Evolutionary conservation across 257 asterid species (phyloP).

Genomic region (Parsonsia alboflavescens): DNA sequence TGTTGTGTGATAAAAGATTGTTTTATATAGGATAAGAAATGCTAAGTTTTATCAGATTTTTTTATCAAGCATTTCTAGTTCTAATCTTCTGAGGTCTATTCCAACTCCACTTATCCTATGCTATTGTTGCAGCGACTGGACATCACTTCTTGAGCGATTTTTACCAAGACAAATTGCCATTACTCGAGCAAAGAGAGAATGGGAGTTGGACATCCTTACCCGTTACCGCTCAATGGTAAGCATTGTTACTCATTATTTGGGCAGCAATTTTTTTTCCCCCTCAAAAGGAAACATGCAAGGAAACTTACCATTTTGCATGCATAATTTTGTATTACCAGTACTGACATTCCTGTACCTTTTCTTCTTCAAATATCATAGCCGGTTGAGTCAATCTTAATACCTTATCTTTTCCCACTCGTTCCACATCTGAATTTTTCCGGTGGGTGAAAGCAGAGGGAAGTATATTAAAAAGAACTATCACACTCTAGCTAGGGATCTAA

Average conservation of each 20-base stretch:
- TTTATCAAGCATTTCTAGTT: conserved; percentile 1
- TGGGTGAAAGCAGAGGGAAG: background rate
- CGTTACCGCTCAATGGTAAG: conserved; percentile 88
- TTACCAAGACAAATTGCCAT: conserved; percentile 90
- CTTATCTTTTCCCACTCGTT: background rate
- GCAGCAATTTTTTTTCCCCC: background rate
- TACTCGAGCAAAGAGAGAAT: conserved; percentile 89
- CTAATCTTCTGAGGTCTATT: background rate
- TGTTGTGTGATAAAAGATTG: background rate
- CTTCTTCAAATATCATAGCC: background rate
- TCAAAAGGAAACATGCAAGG: background rate
- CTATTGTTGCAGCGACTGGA: conserved; percentile 64
- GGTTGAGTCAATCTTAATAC: background rate
- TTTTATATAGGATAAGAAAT: background rate
- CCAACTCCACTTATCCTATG: conserved; percentile 6
- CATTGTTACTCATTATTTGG: background rate
- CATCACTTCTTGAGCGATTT: conserved; percentile 81
- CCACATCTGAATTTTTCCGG: background rate
- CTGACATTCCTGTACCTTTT: background rate
- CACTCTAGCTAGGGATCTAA: background rate
- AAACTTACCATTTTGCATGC: background rate
- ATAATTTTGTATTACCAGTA: background rate
- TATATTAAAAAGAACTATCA: background rate
- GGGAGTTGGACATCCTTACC: conserved; percentile 89
- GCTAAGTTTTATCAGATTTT: background rate